A percentile compares a stretch with the other conserved stretches of the same genome.
These are phyloP conservation scores for Silene coronaria DNA, from an alignment of 179 eudicot species.

Conservation along the genomic window DNA sequence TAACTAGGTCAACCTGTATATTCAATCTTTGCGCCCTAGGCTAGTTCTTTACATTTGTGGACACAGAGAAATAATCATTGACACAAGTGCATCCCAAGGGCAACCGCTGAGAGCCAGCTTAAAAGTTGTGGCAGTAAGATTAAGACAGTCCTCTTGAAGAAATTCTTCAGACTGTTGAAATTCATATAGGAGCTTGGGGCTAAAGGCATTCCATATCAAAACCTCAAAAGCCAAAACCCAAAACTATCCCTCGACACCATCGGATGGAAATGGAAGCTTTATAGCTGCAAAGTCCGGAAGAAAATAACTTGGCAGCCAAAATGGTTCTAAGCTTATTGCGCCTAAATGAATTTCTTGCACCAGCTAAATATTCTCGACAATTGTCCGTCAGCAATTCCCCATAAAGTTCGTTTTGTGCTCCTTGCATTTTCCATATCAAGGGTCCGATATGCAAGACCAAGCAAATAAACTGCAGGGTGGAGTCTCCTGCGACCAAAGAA, in stretches of 20 bases:
- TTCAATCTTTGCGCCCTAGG: neutral
- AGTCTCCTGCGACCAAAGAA: slow-evolving; percentile 55
- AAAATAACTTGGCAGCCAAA: slow-evolving; percentile 2
- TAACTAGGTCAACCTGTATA: neutral
- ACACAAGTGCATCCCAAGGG: slow-evolving; percentile 3
- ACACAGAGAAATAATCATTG: neutral
- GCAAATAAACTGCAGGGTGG: slow-evolving; percentile 94
- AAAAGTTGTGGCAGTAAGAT: slow-evolving; percentile 4
- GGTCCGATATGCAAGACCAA: slow-evolving; percentile 85
- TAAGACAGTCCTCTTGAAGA: slow-evolving; percentile 1
- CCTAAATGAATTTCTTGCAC: slow-evolving; percentile 58
- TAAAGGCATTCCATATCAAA: slow-evolving; percentile 1
- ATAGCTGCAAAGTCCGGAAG: neutral
- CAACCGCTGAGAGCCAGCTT: slow-evolving; percentile 1
- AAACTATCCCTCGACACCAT: slow-evolving; percentile 4
- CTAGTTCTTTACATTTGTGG: neutral
- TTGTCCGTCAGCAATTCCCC: slow-evolving; percentile 41
- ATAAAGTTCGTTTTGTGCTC: slow-evolving; percentile 44
- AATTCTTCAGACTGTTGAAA: neutral
- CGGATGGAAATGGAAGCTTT: neutral
- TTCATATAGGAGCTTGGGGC: neutral
- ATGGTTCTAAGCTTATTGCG: neutral
- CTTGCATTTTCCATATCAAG: slow-evolving; percentile 68
- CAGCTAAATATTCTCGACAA: slow-evolving; percentile 45
- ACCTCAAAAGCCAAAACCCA: neutral